Evolutionary conservation across 306 rosid species (phyloP), one percentile per base, ranked within the genome.

Genomic region (Medicago lupulina): DNA sequence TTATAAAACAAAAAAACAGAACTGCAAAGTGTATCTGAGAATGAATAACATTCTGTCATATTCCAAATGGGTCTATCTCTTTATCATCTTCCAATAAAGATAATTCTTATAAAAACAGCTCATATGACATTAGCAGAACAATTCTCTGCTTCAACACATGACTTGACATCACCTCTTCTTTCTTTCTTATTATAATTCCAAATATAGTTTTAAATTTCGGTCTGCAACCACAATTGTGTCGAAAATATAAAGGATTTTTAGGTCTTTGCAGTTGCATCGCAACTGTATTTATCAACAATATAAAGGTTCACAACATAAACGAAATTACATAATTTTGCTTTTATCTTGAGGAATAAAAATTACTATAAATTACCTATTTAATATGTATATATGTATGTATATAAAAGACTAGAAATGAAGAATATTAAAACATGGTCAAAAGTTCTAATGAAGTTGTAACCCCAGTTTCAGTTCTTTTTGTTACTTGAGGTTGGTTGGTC

Each of bases 81-180:
- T 77, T 88, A 85, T 73, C 91, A 79, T 79, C 89, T 87, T 88
- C 82, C 90, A 76, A 87, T 88, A 86, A 90, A 90, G 89, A 86
- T 54, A 58, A 63, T 75, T n/a, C 82, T 65, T 79, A 71, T 69
- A 44, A 74, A 85, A 85, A 82, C 79, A 81, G 80, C 81, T 84
- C 82, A 76, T 83, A 63, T 18, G 80, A 47, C 77, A 61, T 44
- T 28, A 53, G 21, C 57, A 60, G 47, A 23, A 79, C 62, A 80
- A 83, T 78, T 57, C 70, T 73, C 80, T 85, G 85, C 70, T 73
- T 77, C 79, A 81, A 3, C 85, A 80, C 82, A 81, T 84, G 89
- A 88, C 89, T 84, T 80, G 90, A 89, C 91, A 82, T 51, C 92
- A 89, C 86, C 82, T 75, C 58, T 63, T 36, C 47, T 72, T 78